phyloP scores from a whole-genome alignment of 306 rosid genomes.

The Cucurbita maxima region DNA sequence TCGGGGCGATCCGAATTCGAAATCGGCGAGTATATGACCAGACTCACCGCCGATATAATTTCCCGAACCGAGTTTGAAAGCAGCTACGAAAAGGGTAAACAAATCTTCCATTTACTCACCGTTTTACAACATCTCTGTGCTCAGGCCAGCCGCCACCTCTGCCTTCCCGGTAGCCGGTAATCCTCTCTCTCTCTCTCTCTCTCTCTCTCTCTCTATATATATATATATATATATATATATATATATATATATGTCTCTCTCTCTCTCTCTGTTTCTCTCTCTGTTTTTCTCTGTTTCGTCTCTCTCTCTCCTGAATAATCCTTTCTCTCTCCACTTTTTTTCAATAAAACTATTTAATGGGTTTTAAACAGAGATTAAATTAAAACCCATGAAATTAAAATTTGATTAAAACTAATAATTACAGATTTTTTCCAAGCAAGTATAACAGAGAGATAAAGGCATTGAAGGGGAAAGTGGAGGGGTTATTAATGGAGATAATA shows the following conservation, averaged over 20 bases:
- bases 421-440: constrained; percentile 69
- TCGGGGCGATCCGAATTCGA: constrained; percentile 48
- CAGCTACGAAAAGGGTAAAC: constrained; percentile 65
- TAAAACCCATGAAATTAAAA: too few relatives aligned
- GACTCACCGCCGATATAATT: constrained; percentile 77
- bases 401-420: too few relatives aligned
- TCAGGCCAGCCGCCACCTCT: constrained; percentile 74
- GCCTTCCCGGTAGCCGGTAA: constrained; percentile 94
- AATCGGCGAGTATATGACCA: constrained; percentile 53
- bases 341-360: too few relatives aligned
- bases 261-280: too few relatives aligned
- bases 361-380: too few relatives aligned
- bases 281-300: too few relatives aligned
- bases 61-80: constrained; percentile 71
- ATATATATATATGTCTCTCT: too few relatives aligned
- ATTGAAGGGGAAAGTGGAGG: constrained; percentile 74
- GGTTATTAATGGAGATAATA: constrained; percentile 68
- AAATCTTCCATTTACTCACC: constrained; percentile 64
- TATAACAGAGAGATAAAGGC: constrained; percentile 83
- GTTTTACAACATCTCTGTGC: constrained; percentile 54
- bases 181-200: too few relatives aligned
- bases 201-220: too few relatives aligned
- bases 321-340: too few relatives aligned
- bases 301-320: too few relatives aligned
- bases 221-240: too few relatives aligned